Base-by-base conservation (phyloP, 148 eudicot genomes). In the Nepenthes gracilis region DNA sequence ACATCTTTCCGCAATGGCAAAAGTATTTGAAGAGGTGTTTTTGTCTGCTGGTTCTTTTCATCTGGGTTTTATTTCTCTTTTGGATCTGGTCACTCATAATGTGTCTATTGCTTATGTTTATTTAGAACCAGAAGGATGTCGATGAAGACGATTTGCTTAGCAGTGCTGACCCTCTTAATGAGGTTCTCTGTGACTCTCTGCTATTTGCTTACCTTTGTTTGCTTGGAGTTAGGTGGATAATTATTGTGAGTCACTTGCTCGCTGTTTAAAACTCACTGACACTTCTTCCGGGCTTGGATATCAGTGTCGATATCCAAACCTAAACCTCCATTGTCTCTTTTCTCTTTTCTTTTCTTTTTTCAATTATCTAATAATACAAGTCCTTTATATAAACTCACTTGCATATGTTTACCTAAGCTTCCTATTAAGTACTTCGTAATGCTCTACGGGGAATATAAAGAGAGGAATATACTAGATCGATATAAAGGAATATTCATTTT, bases 1-100 rank as follows among this genome's bases (percentile, higher is more conserved):
- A 12, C 87, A 86, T 74, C 89, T 93, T 64, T 84, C 83, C 67
- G 81, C 90, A 38, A 75, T 88, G 95, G 92, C 95, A 58, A 84
- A 86, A 70, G 79, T 70, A 61, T 79, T 79, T 56, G 73, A 84
- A 64, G 95, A 85, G 87, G 92, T 85, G 9, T 15, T 35, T 12
- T 69, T 49, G 35, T 34, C 47, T 65, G 38, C 33, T 60, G 43
- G 12, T 36, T 23, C 13, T 52, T 59, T 56, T 33, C 35, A 48
- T 23, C 33, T 60, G 4, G 45, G 45, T 40, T 40, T 40, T n/a
- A 6, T 49, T 3, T n/a, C 12, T 49, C 53, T 49, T 12, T n/a
- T 12, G 2, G 3, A 49, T 51, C 47, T 63, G 3, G n/a, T 50
- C 45, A 45, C 34, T 33, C 43, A 13, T 33, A 55, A 38, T 15